Conservation (phyloP, 2,329 filamentous ascomycete genomes). For the Volutella citrinella region DNA sequence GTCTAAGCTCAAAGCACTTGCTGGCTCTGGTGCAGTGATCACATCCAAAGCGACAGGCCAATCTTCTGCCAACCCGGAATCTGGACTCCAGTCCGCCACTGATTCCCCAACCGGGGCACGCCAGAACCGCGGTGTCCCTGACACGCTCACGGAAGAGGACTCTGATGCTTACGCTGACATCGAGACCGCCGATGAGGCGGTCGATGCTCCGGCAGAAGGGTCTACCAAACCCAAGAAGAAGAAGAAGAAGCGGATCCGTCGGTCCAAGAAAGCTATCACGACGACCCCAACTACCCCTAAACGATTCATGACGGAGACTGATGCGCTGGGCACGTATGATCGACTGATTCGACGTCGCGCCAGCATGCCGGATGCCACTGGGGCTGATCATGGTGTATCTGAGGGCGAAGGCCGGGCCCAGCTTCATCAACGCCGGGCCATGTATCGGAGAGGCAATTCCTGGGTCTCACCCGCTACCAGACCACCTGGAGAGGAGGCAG, state of each 20-base stretch:
- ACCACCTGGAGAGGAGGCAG: slow-evolving; percentile 45
- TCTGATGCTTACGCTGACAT: slow-evolving; percentile 62
- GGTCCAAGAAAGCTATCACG: slow-evolving; percentile 50
- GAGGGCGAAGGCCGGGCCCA: slow-evolving; percentile 72
- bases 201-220: slow-evolving; percentile 40
- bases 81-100: slow-evolving; percentile 37
- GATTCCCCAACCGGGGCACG: slow-evolving; percentile 48
- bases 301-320: slow-evolving; percentile 40
- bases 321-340: slow-evolving; percentile 39
- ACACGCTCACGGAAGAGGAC: slow-evolving; percentile 50
- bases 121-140: slow-evolving; percentile 46
- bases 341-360: slow-evolving; percentile 60
- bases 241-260: slow-evolving; percentile 63
- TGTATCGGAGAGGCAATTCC: slow-evolving; percentile 55
- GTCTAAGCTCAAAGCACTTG: slow-evolving; percentile 73
- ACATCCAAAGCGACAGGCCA: slow-evolving; percentile 39
- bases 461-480: slow-evolving; percentile 53
- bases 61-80: slow-evolving; percentile 28
- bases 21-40: slow-evolving; percentile 51
- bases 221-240: slow-evolving; percentile 42
- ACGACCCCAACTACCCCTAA: slow-evolving; percentile 66
- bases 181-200: slow-evolving; percentile 79
- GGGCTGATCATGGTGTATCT: slow-evolving; percentile 63
- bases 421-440: slow-evolving; percentile 33
- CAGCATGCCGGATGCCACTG: slow-evolving; percentile 60